A percentile compares a stretch with the other conserved stretches of the same genome.
Conservation (phyloP, 768 basidiomycete genomes). For the Hericium erinaceus region DNA sequence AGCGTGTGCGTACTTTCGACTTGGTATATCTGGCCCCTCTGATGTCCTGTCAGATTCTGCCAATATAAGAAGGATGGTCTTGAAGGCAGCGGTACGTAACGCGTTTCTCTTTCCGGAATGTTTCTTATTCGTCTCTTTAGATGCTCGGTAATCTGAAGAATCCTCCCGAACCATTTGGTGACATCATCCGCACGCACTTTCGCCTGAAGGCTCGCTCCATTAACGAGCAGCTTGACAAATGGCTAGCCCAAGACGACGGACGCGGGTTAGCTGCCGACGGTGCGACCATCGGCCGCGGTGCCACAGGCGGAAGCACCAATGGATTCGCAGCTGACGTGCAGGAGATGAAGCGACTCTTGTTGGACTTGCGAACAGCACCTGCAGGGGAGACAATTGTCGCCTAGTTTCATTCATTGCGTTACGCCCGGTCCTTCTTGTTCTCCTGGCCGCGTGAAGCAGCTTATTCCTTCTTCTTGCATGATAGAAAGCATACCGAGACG, state of each 20-base stretch:
- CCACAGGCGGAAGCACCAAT: conserved; percentile 39
- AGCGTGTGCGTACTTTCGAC: conserved; percentile 42
- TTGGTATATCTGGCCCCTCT: conserved; percentile 1
- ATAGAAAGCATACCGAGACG: too few relatives aligned
- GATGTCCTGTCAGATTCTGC: conserved; percentile 57
- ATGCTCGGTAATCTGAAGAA: conserved; percentile 80
- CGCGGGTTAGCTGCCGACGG: conserved; percentile 47
- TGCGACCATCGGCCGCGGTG: conserved; percentile 27
- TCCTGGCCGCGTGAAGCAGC: too few relatives aligned
- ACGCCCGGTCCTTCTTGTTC: too few relatives aligned
- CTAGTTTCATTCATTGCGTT: neutral
- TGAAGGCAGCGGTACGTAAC: conserved; percentile 66
- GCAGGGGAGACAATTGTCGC: neutral
- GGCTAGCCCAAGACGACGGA: conserved; percentile 72
- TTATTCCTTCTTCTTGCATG: too few relatives aligned
- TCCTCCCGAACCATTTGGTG: conserved; percentile 78
- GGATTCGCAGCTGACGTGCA: conserved; percentile 63
- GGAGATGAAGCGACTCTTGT: conserved; percentile 56
- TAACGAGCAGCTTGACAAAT: conserved; percentile 64
- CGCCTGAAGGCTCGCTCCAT: conserved; percentile 72
- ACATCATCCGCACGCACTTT: conserved; percentile 88
- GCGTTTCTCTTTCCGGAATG: neutral
- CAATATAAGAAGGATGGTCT: conserved; percentile 88
- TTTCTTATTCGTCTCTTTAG: conserved; percentile 25
- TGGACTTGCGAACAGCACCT: conserved; percentile 20